Conservation (phyloP, 768 basidiomycete genomes). For the Mycena alexandri region DNA sequence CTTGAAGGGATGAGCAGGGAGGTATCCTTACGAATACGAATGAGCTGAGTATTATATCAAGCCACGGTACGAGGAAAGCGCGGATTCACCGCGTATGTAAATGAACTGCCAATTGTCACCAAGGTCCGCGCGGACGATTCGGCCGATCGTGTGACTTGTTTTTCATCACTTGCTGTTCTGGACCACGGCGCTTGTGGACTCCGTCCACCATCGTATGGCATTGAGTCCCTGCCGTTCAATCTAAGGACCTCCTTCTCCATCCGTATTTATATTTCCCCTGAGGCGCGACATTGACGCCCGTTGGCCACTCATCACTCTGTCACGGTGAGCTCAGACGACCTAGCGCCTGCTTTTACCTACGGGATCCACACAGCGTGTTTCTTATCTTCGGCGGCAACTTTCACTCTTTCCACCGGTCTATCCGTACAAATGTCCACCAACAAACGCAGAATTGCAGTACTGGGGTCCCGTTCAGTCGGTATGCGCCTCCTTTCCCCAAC, state of each 20-base stretch:
- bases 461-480: slow-evolving; percentile 93
- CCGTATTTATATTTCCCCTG: slow-evolving; percentile 30
- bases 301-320: slow-evolving; percentile 19
- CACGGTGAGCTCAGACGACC: slow-evolving; percentile 23
- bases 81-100: no score
- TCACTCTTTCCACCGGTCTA: slow-evolving; percentile 16
- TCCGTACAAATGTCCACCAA: slow-evolving; percentile 27
- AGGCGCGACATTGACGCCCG: slow-evolving; percentile 21
- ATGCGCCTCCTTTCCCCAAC: slow-evolving; percentile 45
- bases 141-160: no score
- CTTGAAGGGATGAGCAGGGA: neutral
- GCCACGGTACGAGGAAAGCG: no score
- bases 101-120: no score
- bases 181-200: neutral
- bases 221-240: slow-evolving; percentile 1
- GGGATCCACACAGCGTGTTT: slow-evolving; percentile 23
- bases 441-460: slow-evolving; percentile 83
- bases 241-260: slow-evolving; percentile 23
- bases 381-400: slow-evolving; percentile 21
- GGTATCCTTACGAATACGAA: no score
- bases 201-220: slow-evolving; percentile 25
- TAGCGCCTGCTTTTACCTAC: slow-evolving; percentile 28
- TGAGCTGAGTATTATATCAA: no score
- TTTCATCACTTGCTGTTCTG: no score
- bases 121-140: no score